These are phyloP conservation scores for Globisporangium barbulae DNA, from an alignment of 352 stramenopile genomes.

Conservation along the genomic window DNA sequence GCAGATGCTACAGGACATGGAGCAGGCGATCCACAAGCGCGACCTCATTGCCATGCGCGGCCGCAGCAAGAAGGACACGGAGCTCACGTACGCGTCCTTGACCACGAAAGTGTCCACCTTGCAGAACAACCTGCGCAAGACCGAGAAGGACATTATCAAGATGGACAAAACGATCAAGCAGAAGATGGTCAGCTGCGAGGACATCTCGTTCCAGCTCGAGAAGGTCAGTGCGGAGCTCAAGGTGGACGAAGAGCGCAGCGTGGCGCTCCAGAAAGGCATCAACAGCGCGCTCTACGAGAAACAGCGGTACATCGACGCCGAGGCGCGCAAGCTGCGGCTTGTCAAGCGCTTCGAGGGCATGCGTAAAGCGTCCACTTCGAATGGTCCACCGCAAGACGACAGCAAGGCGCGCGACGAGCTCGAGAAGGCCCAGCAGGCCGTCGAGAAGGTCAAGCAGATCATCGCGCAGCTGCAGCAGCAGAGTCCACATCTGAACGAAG, in stretches of 20 bases:
- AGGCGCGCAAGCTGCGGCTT: constrained; percentile 67
- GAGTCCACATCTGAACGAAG: constrained; percentile 77
- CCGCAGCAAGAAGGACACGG: constrained; percentile 72
- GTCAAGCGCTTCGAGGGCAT: constrained; percentile 64
- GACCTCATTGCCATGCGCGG: constrained; percentile 91
- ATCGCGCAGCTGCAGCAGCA: constrained; percentile 57
- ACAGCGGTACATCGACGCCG: constrained; percentile 80
- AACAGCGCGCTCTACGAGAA: constrained; percentile 91
- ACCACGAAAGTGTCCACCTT: constrained; percentile 84
- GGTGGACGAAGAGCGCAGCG: constrained; percentile 60
- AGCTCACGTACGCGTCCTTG: constrained; percentile 81
- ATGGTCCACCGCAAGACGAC: constrained; percentile 33
- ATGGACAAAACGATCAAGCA: constrained; percentile 69
- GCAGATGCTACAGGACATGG: constrained; percentile 93
- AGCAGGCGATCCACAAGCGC: constrained; percentile 91
- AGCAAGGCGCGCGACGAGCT: constrained; percentile 50
- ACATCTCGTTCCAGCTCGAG: constrained; percentile 73
- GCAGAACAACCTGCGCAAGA: constrained; percentile 69
- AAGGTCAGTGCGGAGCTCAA: constrained; percentile 79
- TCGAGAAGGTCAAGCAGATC: constrained; percentile 59
- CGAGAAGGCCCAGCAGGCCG: constrained; percentile 38
- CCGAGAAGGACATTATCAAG: constrained; percentile 52
- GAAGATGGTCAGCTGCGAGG: constrained; percentile 55
- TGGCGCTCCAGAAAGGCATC: constrained; percentile 74
- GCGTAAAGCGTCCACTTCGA: constrained; percentile 26